Evolutionary conservation across 2,329 filamentous ascomycete species (phyloP).

Genomic region (Coleophoma crateriformis): DNA sequence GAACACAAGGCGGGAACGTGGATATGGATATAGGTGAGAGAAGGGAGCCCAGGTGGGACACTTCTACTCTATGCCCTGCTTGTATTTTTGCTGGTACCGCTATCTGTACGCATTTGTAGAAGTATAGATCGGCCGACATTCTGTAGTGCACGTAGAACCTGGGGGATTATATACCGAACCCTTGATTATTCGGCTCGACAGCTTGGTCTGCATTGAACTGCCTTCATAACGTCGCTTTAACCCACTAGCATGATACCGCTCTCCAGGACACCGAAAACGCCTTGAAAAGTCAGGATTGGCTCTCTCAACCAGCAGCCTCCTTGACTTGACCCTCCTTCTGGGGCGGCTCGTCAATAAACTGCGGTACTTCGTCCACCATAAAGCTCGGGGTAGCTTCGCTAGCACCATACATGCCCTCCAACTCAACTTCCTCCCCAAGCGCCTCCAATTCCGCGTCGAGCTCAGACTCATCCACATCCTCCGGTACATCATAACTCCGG

Average conservation of each 20-base stretch:
- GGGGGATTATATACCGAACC: too few species aligned
- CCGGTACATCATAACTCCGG: constrained; percentile 87
- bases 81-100: neutral
- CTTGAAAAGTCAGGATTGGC: too few species aligned
- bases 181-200: too few species aligned
- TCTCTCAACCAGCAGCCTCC: constrained; percentile 59
- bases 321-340: constrained; percentile 69
- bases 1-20: neutral
- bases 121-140: too few species aligned
- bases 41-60: neutral
- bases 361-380: constrained; percentile 79
- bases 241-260: too few species aligned
- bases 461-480: constrained; percentile 95
- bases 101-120: neutral
- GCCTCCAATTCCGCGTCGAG: constrained; percentile 95
- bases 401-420: constrained; percentile 55
- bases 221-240: too few species aligned
- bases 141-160: too few species aligned
- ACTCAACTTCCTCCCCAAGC: constrained; percentile 86
- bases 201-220: too few species aligned
- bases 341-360: constrained; percentile 91
- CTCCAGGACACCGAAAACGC: too few species aligned
- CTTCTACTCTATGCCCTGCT: neutral
- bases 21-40: neutral
- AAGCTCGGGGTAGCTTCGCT: constrained; percentile 66